Evolutionary conservation across 768 basidiomycete species (phyloP).

Genomic region (Fomitopsis pulvina): DNA sequence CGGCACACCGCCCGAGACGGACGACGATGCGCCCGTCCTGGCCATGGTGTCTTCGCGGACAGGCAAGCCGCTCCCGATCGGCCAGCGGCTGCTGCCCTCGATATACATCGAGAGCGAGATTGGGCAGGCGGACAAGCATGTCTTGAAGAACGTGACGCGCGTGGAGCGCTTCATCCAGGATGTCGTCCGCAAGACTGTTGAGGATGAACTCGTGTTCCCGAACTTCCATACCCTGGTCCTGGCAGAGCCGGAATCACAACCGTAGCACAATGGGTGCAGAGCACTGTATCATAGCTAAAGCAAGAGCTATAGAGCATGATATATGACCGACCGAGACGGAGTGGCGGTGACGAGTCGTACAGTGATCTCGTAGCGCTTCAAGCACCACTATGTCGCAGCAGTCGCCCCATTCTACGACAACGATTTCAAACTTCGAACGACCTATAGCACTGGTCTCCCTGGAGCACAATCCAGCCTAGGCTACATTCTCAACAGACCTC

Average conservation of each 20-base stretch:
- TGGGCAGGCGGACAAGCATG: constrained; percentile 92
- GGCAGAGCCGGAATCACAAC: constrained; percentile 12
- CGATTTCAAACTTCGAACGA: too few species aligned
- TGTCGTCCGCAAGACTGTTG: constrained; percentile 88
- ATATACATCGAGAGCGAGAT: constrained; percentile 96
- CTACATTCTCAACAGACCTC: too few species aligned
- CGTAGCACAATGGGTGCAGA: neutral
- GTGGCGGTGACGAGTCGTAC: too few species aligned
- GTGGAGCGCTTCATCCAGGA: constrained; percentile 96
- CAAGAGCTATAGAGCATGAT: too few species aligned
- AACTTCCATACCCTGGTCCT: constrained; percentile 77
- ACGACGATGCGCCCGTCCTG: constrained; percentile 42
- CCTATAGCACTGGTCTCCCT: too few species aligned
- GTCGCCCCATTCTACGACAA: too few species aligned
- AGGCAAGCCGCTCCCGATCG: constrained; percentile 68
- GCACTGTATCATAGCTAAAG: too few species aligned
- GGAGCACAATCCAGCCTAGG: too few species aligned
- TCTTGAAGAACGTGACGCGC: constrained; percentile 90
- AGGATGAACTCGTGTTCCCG: constrained; percentile 94
- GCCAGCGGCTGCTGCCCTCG: constrained; percentile 76
- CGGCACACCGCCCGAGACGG: constrained; percentile 53
- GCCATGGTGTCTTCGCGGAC: constrained; percentile 33
- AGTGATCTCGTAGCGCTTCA: too few species aligned
- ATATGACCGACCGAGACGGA: too few species aligned
- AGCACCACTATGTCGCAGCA: too few species aligned